Evolutionary conservation across 495 filamentous ascomycete genomes (phyloP).

Genomic region (Hyaloscypha hepaticicola): DNA sequence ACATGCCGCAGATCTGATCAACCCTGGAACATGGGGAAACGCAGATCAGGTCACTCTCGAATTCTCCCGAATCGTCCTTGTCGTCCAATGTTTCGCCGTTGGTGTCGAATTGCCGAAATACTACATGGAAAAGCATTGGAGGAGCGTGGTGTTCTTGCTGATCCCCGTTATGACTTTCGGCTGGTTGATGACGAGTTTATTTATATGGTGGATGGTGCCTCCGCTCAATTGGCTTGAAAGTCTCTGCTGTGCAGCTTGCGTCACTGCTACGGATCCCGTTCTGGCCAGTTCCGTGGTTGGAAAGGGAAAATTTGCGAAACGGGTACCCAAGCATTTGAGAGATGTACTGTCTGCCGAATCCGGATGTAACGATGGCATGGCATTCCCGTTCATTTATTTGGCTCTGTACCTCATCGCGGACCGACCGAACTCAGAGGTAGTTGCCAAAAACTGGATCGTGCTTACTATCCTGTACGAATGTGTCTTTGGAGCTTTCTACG

Average conservation of each 20-base stretch:
- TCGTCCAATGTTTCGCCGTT: conserved; percentile 99
- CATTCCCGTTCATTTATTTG: conserved; percentile 97
- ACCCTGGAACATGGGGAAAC: conserved; percentile 85
- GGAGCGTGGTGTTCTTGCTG: conserved; percentile 82
- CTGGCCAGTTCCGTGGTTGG: conserved; percentile 97
- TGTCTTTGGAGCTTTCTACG: conserved; percentile 86
- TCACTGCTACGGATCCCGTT: conserved; percentile 97
- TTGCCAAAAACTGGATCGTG: conserved; percentile 86
- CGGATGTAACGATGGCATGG: conserved; percentile 99
- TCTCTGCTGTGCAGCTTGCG: conserved; percentile 83
- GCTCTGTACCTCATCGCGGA: conserved; percentile 85
- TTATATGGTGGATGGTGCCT: conserved; percentile 94
- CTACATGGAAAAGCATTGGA: conserved; percentile 99
- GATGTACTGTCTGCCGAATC: conserved; percentile 96
- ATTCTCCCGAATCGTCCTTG: conserved; percentile 94
- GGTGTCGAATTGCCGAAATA: conserved; percentile 96
- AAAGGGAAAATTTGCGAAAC: conserved; percentile 97
- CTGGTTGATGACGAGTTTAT: conserved; percentile 92
- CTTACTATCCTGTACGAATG: conserved; percentile 94
- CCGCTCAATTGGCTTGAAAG: conserved; percentile 84
- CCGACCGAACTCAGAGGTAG: conserved; percentile 60
- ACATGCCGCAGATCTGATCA: conserved; percentile 87
- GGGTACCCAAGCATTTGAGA: conserved; percentile 94
- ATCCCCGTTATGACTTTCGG: conserved; percentile 97
- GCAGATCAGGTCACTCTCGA: conserved; percentile 94